Conservation (phyloP, 2,329 filamentous ascomycete genomes). For the Fusarium brachygibbosum region DNA sequence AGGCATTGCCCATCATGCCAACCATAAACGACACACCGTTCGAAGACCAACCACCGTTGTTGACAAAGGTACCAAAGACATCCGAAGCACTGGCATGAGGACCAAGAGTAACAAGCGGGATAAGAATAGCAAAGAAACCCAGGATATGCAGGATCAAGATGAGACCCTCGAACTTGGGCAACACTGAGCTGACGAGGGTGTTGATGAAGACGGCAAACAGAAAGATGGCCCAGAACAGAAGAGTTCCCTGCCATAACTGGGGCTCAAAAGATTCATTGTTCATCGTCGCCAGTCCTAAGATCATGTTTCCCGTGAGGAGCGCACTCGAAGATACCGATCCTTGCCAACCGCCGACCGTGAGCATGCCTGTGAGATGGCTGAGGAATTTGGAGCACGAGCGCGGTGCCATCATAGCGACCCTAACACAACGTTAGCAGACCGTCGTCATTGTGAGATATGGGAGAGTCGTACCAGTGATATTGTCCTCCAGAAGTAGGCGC, state of each 20-base stretch:
- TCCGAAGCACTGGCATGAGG: slow-evolving; percentile 51
- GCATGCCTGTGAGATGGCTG: slow-evolving; percentile 66
- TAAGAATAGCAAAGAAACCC: slow-evolving; percentile 53
- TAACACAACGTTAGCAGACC: not conserved
- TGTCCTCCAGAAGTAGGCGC: slow-evolving; percentile 68
- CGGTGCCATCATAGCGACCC: slow-evolving; percentile 66
- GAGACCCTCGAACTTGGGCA: slow-evolving; percentile 65
- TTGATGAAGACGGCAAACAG: slow-evolving; percentile 64
- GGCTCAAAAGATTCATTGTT: slow-evolving; percentile 56
- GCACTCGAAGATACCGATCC: slow-evolving; percentile 53
- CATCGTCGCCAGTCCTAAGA: slow-evolving; percentile 51
- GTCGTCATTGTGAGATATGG: fast-evolving
- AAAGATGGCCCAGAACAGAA: slow-evolving; percentile 63
- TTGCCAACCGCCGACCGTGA: slow-evolving; percentile 64
- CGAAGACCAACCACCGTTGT: slow-evolving; percentile 59
- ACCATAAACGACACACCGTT: slow-evolving; percentile 61
- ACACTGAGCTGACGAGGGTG: slow-evolving; percentile 58
- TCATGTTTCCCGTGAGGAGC: slow-evolving; percentile 62
- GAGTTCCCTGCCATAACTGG: slow-evolving; percentile 62
- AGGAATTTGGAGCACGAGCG: slow-evolving; percentile 63
- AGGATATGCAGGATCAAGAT: slow-evolving; percentile 64
- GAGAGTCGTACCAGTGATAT: slow-evolving; percentile 62
- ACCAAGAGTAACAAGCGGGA: slow-evolving; percentile 51
- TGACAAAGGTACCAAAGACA: slow-evolving; percentile 62
- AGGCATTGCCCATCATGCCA: slow-evolving; percentile 59